Evolutionary conservation across 1,284 basidiomycete species (phyloP).

Genomic region (Chondrostereum purpureum): DNA sequence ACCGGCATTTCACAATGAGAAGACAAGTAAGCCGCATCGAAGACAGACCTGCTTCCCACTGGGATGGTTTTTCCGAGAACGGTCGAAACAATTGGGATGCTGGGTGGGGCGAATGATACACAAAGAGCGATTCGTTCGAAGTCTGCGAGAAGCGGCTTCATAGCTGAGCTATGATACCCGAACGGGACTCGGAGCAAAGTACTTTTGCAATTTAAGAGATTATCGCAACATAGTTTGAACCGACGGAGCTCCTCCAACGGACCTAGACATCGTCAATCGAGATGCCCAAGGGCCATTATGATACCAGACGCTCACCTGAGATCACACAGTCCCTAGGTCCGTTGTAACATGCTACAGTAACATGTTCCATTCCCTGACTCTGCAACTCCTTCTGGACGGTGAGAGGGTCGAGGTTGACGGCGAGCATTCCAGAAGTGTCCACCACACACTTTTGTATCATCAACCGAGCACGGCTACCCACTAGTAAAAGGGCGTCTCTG

Average conservation of each 20-base stretch:
- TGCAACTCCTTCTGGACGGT: slow-evolving; percentile 30
- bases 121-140: slow-evolving; percentile 33
- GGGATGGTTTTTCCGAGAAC: slow-evolving; percentile 45
- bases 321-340: slow-evolving; percentile 50
- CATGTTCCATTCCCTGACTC: slow-evolving; percentile 23
- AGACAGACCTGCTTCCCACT: slow-evolving; percentile 44
- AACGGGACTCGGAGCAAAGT: slow-evolving; percentile 46
- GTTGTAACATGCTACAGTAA: slow-evolving; percentile 59
- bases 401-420: slow-evolving; percentile 34
- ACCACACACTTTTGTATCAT: slow-evolving; percentile 43
- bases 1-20: slow-evolving; percentile 59
- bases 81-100: slow-evolving; percentile 53
- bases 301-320: slow-evolving; percentile 25
- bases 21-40: slow-evolving; percentile 47
- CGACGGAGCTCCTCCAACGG: slow-evolving; percentile 32
- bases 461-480: slow-evolving; percentile 49
- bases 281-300: not conserved
- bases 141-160: slow-evolving; percentile 47
- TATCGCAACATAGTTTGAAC: slow-evolving; percentile 37
- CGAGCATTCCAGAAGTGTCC: slow-evolving; percentile 51
- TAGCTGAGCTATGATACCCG: slow-evolving; percentile 58
- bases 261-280: slow-evolving; percentile 18
- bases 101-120: slow-evolving; percentile 36
- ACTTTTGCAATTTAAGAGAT: slow-evolving; percentile 28
- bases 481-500: slow-evolving; percentile 49